Base-by-base conservation (phyloP, 1,139 yeast species). In the Suhomyces yuchorum region DNA sequence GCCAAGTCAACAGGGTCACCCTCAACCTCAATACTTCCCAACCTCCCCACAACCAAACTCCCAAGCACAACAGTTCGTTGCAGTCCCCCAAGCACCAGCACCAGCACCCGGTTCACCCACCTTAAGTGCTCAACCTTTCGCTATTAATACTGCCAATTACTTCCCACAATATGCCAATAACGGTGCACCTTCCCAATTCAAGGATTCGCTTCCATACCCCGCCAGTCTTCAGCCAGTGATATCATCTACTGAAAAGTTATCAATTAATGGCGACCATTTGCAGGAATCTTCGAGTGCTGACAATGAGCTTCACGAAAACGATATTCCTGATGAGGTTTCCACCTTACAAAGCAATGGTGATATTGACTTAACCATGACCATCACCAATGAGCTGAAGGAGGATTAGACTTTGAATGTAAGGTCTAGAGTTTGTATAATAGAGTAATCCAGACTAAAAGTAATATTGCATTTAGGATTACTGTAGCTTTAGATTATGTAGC, bases 11-110 rank as follows among this genome's bases (percentile, higher is more conserved):
- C 48, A 49, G 32, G 47, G 39, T 14, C 46, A 44, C 12, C 49
- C 49, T 4, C 72, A 66, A 55, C 77, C 77, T 0, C 77, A 71
- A 49, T 68, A 70, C 56, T 71, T 73, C 56, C 70, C 77, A 4
- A 52, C 69, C 2, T 63, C 75, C 3, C 74, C 75, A 15, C 69
- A 63, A 45, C 68, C 67, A 28, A 51, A 40, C 12, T 36, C 45
- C 12, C 57, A 51, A 23, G 20, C 22, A 8, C 28, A 51, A 44
- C 51, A 50, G 24, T 51, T 48, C 36, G 53, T 51, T 4, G 46
- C 56, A n/a, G 53, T 55, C 14, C 53, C 52, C 8, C 53, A 41
- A 36, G 37, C 28, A 26, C 43, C 22, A 12, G 38, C 14, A 12
- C 49, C 37, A 40, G 35, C 40, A 15, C 50, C 46, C 1, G 51